Conservation (phyloP, 2,329 filamentous ascomycete species). For the Claviceps africana region DNA sequence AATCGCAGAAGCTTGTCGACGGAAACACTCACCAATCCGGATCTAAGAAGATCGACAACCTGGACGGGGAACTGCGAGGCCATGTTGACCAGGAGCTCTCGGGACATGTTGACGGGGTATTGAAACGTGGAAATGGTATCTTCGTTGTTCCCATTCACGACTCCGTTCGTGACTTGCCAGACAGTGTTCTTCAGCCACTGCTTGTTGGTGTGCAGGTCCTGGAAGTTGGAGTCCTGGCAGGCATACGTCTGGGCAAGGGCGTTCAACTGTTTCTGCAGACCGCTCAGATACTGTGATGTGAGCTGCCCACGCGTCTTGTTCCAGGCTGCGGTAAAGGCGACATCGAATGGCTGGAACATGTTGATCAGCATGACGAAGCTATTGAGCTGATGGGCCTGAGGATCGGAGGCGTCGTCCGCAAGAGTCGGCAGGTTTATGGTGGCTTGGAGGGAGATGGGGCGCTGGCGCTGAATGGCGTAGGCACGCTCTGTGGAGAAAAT, state of each 20-base stretch:
- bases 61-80: constrained; percentile 58
- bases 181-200: constrained; percentile 51
- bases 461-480: constrained; percentile 56
- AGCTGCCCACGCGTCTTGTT: constrained; percentile 48
- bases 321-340: constrained; percentile 50
- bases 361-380: constrained; percentile 47
- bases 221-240: constrained; percentile 37
- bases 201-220: constrained; percentile 44
- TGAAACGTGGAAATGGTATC: constrained; percentile 46
- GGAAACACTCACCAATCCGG: constrained; percentile 49
- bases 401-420: constrained; percentile 45
- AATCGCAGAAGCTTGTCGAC: neutral
- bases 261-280: constrained; percentile 48
- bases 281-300: constrained; percentile 39
- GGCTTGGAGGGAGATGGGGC: constrained; percentile 55
- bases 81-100: constrained; percentile 49
- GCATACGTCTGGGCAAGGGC: constrained; percentile 39
- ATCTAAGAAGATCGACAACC: constrained; percentile 63
- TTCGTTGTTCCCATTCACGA: constrained; percentile 30
- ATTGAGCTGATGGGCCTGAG: constrained; percentile 35
- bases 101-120: constrained; percentile 48
- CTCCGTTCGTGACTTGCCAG: constrained; percentile 48
- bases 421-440: constrained; percentile 52
- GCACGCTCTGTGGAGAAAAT: constrained; percentile 58
- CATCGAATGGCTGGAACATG: constrained; percentile 53